phyloP scores from a whole-genome alignment of 1,139 yeast genomes.

The Yamadazyma trypodendri region DNA sequence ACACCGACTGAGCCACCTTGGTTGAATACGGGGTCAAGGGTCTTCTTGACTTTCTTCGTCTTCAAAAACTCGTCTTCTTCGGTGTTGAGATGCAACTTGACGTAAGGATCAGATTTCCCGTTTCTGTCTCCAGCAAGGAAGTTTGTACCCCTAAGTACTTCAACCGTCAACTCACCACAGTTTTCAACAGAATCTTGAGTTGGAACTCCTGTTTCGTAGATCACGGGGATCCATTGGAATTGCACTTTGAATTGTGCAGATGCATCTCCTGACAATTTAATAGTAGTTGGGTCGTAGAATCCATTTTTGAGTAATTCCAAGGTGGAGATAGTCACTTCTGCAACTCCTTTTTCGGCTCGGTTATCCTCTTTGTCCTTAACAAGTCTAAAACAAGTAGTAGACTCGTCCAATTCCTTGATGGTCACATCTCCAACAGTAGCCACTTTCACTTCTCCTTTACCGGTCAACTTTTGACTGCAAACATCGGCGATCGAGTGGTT shows the following conservation, averaged over 20 bases:
- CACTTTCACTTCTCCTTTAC: conserved; percentile 35
- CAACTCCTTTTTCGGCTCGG: conserved; percentile 57
- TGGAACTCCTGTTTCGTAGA: conserved; percentile 59
- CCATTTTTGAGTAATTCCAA: conserved; percentile 64
- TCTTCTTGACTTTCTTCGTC: conserved; percentile 79
- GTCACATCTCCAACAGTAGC: conserved; percentile 70
- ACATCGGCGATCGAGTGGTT: conserved; percentile 64
- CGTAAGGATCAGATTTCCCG: conserved; percentile 92
- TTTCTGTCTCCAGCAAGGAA: conserved; percentile 82
- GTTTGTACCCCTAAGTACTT: conserved; percentile 63
- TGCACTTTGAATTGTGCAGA: conserved; percentile 55
- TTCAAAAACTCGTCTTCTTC: conserved; percentile 59
- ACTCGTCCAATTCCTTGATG: conserved; percentile 75
- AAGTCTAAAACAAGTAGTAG: conserved; percentile 62
- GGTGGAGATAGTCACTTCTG: conserved; percentile 69
- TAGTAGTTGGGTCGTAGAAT: conserved; percentile 53
- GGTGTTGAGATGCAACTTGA: conserved; percentile 64
- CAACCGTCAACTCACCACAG: conserved; percentile 70
- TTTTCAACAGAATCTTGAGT: conserved; percentile 73
- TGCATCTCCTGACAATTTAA: conserved; percentile 47
- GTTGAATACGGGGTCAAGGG: conserved; percentile 86
- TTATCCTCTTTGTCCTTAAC: conserved; percentile 52
- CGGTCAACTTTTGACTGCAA: conserved; percentile 46
- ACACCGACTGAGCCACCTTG: conserved; percentile 57
- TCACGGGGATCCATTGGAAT: conserved; percentile 75